Conservation (phyloP, 2,329 filamentous ascomycete species). For the Colletotrichum sp. region DNA sequence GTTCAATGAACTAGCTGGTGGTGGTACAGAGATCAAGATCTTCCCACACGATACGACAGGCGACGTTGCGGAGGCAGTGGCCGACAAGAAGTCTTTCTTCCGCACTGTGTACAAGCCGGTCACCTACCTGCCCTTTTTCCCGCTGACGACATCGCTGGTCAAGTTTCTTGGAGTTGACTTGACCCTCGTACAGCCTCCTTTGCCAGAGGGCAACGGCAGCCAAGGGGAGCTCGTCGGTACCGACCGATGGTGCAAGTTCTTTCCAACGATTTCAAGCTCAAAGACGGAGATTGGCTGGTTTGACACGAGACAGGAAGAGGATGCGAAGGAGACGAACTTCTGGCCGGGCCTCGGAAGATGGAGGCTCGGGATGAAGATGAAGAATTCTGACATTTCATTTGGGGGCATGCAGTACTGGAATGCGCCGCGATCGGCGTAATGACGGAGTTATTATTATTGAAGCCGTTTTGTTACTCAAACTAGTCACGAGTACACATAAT, state of each 20-base stretch:
- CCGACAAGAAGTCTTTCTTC: conserved; percentile 46
- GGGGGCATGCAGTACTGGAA: conserved; percentile 21
- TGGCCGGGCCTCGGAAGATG: conserved; percentile 52
- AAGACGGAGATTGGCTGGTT: conserved; percentile 46
- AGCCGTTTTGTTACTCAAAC: not conserved
- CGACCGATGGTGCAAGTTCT: conserved; percentile 45
- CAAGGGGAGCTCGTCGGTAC: conserved; percentile 50
- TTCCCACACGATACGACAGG: conserved; percentile 44
- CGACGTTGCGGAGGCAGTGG: conserved; percentile 32
- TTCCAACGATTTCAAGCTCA: conserved; percentile 31
- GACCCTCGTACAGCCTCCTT: conserved; percentile 50
- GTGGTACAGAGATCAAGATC: conserved; percentile 44
- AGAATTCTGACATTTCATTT: conserved; percentile 35
- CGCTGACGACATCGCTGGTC: conserved; percentile 42
- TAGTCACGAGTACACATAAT: not conserved
- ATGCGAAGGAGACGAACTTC: conserved; percentile 41
- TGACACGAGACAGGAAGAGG: conserved; percentile 47
- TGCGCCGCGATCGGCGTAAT: not conserved
- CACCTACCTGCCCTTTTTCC: conserved; percentile 46
- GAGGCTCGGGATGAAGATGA: conserved; percentile 44
- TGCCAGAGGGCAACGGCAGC: conserved; percentile 43
- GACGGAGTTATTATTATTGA: not conserved
- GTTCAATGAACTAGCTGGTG: conserved; percentile 41
- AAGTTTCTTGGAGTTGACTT: conserved; percentile 45
- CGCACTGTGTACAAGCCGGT: conserved; percentile 47